Conservation (phyloP, 306 rosid genomes). For the Notholithocarpus densiflorus region DNA sequence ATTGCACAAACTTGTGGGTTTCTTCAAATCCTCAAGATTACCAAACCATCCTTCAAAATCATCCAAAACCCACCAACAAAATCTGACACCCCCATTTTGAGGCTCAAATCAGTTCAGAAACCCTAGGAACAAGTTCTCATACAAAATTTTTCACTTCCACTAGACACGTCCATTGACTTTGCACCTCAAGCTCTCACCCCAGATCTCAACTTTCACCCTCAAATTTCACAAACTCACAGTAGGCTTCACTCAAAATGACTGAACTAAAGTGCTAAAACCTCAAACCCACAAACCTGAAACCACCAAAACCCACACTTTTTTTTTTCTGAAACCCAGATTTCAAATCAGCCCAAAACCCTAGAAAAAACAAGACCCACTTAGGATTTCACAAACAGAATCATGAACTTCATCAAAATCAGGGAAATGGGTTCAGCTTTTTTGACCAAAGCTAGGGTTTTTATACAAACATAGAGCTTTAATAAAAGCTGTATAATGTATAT, state of each 20-base stretch:
- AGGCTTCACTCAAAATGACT: constrained; percentile 24
- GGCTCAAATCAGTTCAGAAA: constrained; percentile 22
- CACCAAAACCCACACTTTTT: constrained; percentile 23
- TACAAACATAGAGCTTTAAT: not conserved
- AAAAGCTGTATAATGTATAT: constrained; percentile 17
- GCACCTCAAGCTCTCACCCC: constrained; percentile 28
- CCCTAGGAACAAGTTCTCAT: constrained; percentile 10
- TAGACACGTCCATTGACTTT: constrained; percentile 23
- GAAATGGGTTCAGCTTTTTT: constrained; percentile 35
- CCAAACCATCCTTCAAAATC: constrained; percentile 3
- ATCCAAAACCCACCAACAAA: constrained; percentile 24
- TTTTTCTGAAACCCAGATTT: constrained; percentile 28
- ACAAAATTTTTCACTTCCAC: constrained; percentile 18
- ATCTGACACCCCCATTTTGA: constrained; percentile 26
- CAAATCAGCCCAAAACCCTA: constrained; percentile 18
- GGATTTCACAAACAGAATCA: constrained; percentile 1
- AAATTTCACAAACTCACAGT: constrained; percentile 24
- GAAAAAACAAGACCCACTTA: constrained; percentile 27
- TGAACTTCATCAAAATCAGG: constrained; percentile 16
- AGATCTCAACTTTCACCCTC: constrained; percentile 51
- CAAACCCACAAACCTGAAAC: constrained; percentile 27
- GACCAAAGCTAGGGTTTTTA: constrained; percentile 54
- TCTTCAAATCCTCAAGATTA: constrained; percentile 17
- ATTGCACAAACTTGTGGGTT: constrained; percentile 16
- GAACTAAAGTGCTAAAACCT: not conserved